phyloP scores from a whole-genome alignment of 1,139 yeast genomes.

The Sugiyamaella grinbergsii region DNA sequence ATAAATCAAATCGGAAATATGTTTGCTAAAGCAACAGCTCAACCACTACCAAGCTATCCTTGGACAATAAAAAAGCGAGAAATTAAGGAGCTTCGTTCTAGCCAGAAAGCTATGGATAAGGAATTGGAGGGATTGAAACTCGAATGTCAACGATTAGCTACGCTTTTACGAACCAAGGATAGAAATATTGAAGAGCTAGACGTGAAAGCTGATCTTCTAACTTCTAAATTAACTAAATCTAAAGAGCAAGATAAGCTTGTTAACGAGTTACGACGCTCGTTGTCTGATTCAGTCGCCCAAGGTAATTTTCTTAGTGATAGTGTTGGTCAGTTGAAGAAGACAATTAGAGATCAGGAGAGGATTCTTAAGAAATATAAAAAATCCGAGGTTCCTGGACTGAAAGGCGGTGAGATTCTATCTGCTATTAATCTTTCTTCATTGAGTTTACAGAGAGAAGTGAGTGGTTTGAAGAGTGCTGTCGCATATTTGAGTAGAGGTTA shows the following conservation, averaged over 20 bases:
- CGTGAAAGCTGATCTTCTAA: constrained; percentile 49
- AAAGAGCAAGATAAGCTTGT: constrained; percentile 43
- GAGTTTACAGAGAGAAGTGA: constrained; percentile 29
- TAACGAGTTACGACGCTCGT: constrained; percentile 35
- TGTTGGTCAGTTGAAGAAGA: constrained; percentile 30
- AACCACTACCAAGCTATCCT: constrained; percentile 26
- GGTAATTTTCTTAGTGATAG: constrained; percentile 34
- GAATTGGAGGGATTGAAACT: constrained; percentile 33
- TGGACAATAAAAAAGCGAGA: constrained; percentile 30
- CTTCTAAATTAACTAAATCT: constrained; percentile 47
- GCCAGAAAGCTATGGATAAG: constrained; percentile 28
- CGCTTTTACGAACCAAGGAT: constrained; percentile 42
- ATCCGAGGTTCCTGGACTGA: constrained; percentile 23
- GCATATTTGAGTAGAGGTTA: constrained; percentile 23
- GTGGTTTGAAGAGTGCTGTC: constrained; percentile 26
- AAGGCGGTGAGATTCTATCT: constrained; percentile 20
- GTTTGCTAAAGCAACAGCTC: constrained; percentile 8
- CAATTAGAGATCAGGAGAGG: constrained; percentile 43
- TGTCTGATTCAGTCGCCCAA: constrained; percentile 36
- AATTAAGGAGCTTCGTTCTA: constrained; percentile 26
- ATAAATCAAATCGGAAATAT: constrained; percentile 1
- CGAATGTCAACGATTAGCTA: constrained; percentile 33
- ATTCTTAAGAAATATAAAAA: constrained; percentile 28
- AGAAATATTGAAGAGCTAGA: constrained; percentile 48
- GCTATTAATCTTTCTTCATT: constrained; percentile 25